These are phyloP conservation scores for Corchorus olitorius DNA, from an alignment of 345 rosid species.

Conservation along the genomic window DNA sequence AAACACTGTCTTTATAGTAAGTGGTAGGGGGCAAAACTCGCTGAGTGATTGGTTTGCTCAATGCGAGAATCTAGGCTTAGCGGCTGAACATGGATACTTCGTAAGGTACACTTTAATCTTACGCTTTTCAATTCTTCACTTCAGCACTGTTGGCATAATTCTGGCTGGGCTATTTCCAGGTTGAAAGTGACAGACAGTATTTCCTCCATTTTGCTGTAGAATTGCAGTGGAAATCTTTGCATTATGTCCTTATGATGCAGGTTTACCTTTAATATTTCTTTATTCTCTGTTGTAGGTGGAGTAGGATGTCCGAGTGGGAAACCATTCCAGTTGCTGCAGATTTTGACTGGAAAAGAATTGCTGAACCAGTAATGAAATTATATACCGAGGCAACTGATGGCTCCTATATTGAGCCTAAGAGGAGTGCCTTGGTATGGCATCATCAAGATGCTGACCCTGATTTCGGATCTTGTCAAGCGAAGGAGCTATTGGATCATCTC, in stretches of 20 bases:
- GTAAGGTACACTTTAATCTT: slow-evolving; percentile 26
- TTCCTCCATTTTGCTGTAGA: neutral
- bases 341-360: slow-evolving; percentile 55
- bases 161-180: neutral
- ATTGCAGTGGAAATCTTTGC: neutral
- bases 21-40: slow-evolving; percentile 40
- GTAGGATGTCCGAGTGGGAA: slow-evolving; percentile 8
- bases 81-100: slow-evolving; percentile 50
- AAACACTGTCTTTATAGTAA: slow-evolving; percentile 43
- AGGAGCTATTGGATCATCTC: slow-evolving; percentile 66
- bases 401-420: slow-evolving; percentile 56
- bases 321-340: slow-evolving; percentile 28
- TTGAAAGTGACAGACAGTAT: neutral
- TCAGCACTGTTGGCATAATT: neutral
- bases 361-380: slow-evolving; percentile 58
- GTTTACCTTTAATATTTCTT: neutral
- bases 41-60: slow-evolving; percentile 41
- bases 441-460: slow-evolving; percentile 52
- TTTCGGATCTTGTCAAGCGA: slow-evolving; percentile 62
- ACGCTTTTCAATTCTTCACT: neutral
- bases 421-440: slow-evolving; percentile 67
- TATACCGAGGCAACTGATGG: slow-evolving; percentile 67
- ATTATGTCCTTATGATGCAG: neutral
- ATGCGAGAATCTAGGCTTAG: slow-evolving; percentile 41
- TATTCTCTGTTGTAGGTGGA: slow-evolving; percentile 1